Percentiles rank a stretch among this genome's conserved stretches.
These are phyloP conservation scores for Lasiosphaeria miniovina DNA, from an alignment of 495 filamentous ascomycete species.

Conservation along the genomic window DNA sequence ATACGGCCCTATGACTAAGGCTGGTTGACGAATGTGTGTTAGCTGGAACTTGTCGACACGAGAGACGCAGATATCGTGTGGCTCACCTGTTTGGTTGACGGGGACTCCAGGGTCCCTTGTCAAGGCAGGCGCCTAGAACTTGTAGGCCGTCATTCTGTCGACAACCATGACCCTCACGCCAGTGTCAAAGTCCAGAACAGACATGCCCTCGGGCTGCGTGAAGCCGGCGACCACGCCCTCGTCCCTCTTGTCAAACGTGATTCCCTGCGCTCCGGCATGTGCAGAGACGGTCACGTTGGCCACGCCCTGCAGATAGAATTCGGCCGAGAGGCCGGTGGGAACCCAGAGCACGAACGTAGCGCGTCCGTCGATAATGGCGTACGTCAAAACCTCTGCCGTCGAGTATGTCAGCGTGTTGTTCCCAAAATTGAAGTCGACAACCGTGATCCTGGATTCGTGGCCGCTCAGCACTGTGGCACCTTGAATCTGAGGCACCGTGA, in stretches of 20 bases:
- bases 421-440: conserved; percentile 10
- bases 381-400: conserved; percentile 9
- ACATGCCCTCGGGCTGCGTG: background rate
- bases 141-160: conserved; percentile 52
- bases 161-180: conserved; percentile 30
- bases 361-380: conserved; percentile 2
- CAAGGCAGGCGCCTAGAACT: conserved; percentile 55
- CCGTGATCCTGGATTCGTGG: conserved; percentile 1
- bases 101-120: conserved; percentile 46
- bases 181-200: conserved; percentile 7
- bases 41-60: too few relatives aligned
- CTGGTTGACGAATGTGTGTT: background rate
- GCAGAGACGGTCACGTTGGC: background rate
- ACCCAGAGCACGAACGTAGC: conserved; percentile 7
- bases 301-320: conserved; percentile 5
- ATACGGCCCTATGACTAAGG: conserved; percentile 62
- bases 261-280: background rate
- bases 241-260: conserved; percentile 1
- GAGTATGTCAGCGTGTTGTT: conserved; percentile 2
- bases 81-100: conserved; percentile 42
- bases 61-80: background rate
- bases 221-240: conserved; percentile 1
- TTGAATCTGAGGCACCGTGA: background rate
- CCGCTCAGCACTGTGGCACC: background rate
- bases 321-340: background rate